Conservation (phyloP, 768 basidiomycete genomes). For the Panus rudis region DNA sequence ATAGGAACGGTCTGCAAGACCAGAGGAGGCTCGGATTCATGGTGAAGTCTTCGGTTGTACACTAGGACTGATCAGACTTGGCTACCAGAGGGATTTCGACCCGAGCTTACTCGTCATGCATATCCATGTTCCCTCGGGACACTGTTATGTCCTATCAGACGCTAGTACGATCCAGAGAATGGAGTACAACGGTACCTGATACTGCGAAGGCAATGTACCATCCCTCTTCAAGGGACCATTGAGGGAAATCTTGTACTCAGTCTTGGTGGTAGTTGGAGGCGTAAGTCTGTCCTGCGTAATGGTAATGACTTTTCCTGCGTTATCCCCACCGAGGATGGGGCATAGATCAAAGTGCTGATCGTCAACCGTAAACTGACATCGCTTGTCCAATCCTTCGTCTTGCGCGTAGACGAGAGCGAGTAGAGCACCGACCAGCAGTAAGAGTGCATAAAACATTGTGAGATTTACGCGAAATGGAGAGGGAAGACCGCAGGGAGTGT, state of each 20-base stretch:
- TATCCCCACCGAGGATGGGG: slow-evolving; percentile 18
- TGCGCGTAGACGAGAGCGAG: slow-evolving; percentile 3
- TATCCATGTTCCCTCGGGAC: slow-evolving; percentile 26
- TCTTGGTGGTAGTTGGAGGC: slow-evolving; percentile 24
- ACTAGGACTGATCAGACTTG: slow-evolving; percentile 7
- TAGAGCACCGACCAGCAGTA: too few relatives aligned
- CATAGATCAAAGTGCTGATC: slow-evolving; percentile 22
- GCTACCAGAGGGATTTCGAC: not conserved
- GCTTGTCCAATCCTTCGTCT: slow-evolving; percentile 13
- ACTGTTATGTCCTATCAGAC: slow-evolving; percentile 10
- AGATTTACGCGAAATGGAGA: too few relatives aligned
- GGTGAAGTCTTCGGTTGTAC: slow-evolving; percentile 14
- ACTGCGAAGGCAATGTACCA: slow-evolving; percentile 14
- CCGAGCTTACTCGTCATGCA: slow-evolving; percentile 20
- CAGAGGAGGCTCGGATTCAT: slow-evolving; percentile 16
- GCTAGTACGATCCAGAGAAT: not conserved
- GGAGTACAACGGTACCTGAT: slow-evolving; percentile 21
- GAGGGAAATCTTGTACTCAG: slow-evolving; percentile 21
- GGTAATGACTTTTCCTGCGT: slow-evolving; percentile 11
- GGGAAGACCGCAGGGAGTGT: too few relatives aligned
- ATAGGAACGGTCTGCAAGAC: slow-evolving; percentile 21
- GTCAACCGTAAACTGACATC: slow-evolving; percentile 21
- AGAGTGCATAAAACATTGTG: too few relatives aligned
- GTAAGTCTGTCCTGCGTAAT: slow-evolving; percentile 16
- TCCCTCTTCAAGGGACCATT: slow-evolving; percentile 19